phyloP scores from a whole-genome alignment of 805 yeast species.

The Saccharomycopsis oosterbeekiorum region DNA sequence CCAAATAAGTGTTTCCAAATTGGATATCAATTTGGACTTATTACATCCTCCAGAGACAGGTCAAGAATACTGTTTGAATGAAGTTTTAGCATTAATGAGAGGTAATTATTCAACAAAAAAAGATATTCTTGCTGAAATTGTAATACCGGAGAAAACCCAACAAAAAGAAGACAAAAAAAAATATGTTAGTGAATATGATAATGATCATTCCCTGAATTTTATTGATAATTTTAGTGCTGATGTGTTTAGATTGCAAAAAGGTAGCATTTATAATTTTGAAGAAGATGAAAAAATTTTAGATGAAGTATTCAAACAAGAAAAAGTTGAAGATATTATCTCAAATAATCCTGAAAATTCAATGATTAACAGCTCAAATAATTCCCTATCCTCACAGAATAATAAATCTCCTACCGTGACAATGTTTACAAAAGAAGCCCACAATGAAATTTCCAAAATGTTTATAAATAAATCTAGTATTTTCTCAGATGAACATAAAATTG shows the following conservation, averaged over 20 bases:
- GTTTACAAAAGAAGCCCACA: conserved; percentile 63
- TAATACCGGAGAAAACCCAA: conserved; percentile 5
- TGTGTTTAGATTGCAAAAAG: neutral
- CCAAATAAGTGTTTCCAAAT: conserved; percentile 43
- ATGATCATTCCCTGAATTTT: neutral
- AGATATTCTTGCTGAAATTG: neutral
- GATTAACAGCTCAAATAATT: neutral
- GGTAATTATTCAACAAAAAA: conserved; percentile 19
- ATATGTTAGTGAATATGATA: neutral
- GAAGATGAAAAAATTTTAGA: conserved; percentile 3
- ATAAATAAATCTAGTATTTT: conserved; percentile 30
- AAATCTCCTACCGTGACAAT: conserved; percentile 61
- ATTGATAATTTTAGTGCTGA: neutral
- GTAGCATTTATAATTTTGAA: neutral
- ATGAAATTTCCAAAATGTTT: conserved; percentile 69
- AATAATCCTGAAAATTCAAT: neutral
- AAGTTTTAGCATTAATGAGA: conserved; percentile 48
- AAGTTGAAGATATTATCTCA: neutral
- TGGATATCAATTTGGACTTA: conserved; percentile 50
- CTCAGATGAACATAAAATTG: neutral
- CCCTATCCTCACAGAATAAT: conserved; percentile 12
- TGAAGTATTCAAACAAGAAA: neutral
- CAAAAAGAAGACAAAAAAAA: conserved; percentile 15
- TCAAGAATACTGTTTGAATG: conserved; percentile 54
- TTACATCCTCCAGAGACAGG: conserved; percentile 30